A percentile compares a stretch with the other conserved stretches of the same genome.
Conservation (phyloP, 805 yeast species). For the Sugiyamaella valdiviana region DNA sequence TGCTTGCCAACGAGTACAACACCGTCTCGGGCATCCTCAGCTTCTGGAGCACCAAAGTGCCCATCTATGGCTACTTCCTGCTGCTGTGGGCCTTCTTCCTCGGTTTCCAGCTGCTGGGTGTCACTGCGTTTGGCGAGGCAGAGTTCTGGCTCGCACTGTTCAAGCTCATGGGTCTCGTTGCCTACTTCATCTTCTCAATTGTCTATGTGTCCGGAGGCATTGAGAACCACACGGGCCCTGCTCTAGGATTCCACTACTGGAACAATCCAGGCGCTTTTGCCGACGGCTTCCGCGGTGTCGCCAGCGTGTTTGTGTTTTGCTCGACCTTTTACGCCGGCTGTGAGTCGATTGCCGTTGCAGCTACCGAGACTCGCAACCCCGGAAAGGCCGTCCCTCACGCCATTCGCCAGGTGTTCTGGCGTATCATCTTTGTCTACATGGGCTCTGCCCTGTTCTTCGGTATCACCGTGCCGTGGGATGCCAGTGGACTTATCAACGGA, state of each 20-base stretch:
- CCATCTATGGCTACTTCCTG: slow-evolving; percentile 52
- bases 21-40: slow-evolving; percentile 53
- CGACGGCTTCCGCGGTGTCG: slow-evolving; percentile 47
- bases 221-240: slow-evolving; percentile 45
- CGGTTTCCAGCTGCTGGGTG: slow-evolving; percentile 50
- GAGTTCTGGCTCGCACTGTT: slow-evolving; percentile 54
- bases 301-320: slow-evolving; percentile 51
- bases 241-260: slow-evolving; percentile 48
- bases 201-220: slow-evolving; percentile 46
- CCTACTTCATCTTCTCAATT: slow-evolving; percentile 57
- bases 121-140: slow-evolving; percentile 62
- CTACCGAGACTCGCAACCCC: slow-evolving; percentile 60
- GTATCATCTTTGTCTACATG: slow-evolving; percentile 51
- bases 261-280: slow-evolving; percentile 65
- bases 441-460: slow-evolving; percentile 56
- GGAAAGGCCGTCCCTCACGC: slow-evolving; percentile 55
- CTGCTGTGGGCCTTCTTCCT: slow-evolving; percentile 49
- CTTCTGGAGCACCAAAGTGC: slow-evolving; percentile 49
- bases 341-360: slow-evolving; percentile 57
- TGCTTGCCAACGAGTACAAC: slow-evolving; percentile 59
- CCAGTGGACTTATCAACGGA: slow-evolving; percentile 37
- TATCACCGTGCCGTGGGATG: slow-evolving; percentile 52
- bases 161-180: slow-evolving; percentile 55
- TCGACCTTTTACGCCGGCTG: slow-evolving; percentile 56
- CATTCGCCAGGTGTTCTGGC: slow-evolving; percentile 50